Evolutionary conservation across 345 rosid genomes (phyloP), one percentile per base, ranked within the genome.

Genomic region (Citrus inodora): DNA sequence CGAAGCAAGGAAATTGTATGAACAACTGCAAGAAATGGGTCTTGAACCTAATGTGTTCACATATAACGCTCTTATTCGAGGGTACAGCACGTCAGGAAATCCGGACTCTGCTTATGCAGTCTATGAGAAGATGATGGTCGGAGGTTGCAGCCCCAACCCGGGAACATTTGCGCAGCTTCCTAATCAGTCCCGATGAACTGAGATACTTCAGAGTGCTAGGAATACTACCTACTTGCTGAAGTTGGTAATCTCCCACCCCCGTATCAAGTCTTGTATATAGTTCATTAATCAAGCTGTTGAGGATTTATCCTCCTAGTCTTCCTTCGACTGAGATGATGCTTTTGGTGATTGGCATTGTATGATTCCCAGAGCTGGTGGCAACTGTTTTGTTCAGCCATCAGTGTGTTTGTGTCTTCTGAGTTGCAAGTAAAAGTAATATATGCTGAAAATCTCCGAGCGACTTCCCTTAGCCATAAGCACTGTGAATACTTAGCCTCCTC

Each of bases 131-230:
- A 95, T 95, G 98, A 86, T 90, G 92, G 83, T 87, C 1, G 92
- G 90, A 24, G 99, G 99, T 35, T 93, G 94, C 85, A 87, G 83
- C 70, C 98, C 97, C 33, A 95, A 95, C 80, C 81, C 55, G 14
- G 93, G 94, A 74, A 95, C 99, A 61, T 86, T 92, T 66, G 94
- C 89, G n/a, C 97, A 93, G 82, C 98, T 95, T 65, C 98, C 98
- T 13, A 95, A 92, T 78, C 78, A 82, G 71, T 60, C 81, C 16
- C 74, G 75, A 82, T 72, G 56, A 27, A 17, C 53, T 22, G 62
- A 69, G 73, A 69, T 76, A 63, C 28, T 53, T 2, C 59, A 5
- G 13, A 25, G 40, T 21, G 53, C 46, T 28, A 74, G 21, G 37
- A 13, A 4, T 73, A 65, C n/a, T 28, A 69, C 66, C 53, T 58